Evolutionary conservation across 2,329 filamentous ascomycete species (phyloP).

Genomic region (Arthrobotrys entomopaga): DNA sequence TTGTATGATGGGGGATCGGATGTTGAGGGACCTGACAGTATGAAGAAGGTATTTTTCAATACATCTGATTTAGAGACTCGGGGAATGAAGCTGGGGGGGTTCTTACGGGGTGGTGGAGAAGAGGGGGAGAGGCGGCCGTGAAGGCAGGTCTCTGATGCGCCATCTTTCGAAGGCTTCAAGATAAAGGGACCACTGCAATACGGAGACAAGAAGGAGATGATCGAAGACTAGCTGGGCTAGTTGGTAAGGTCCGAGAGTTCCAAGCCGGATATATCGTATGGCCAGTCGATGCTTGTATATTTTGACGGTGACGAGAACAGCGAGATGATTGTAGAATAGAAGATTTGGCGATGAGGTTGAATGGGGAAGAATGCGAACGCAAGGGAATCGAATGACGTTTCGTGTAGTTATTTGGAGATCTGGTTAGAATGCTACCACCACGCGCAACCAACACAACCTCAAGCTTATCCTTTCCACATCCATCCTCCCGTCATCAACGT

Average conservation of each 20-base stretch:
- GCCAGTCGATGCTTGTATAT: neutral
- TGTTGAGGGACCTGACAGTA: conserved; percentile 76
- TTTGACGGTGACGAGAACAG: neutral
- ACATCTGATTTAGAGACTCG: conserved; percentile 66
- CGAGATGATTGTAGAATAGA: neutral
- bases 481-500: neutral
- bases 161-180: conserved; percentile 32
- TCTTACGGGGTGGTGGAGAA: conserved; percentile 59
- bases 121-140: conserved; percentile 57
- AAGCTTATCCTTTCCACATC: too few relatives aligned
- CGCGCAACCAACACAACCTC: neutral
- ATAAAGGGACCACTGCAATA: conserved; percentile 8
- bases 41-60: neutral
- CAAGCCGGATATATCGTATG: neutral
- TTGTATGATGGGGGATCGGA: conserved; percentile 96
- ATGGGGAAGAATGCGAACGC: neutral
- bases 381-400: conserved; percentile 1
- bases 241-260: too few relatives aligned
- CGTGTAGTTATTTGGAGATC: conserved; percentile 15
- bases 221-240: neutral
- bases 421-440: conserved; percentile 12
- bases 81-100: neutral
- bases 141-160: conserved; percentile 57
- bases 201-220: neutral
- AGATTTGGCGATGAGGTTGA: conserved; percentile 6